Evolutionary conservation across 768 basidiomycete species (phyloP).

Genomic region (Neoboletus brunneissimus): DNA sequence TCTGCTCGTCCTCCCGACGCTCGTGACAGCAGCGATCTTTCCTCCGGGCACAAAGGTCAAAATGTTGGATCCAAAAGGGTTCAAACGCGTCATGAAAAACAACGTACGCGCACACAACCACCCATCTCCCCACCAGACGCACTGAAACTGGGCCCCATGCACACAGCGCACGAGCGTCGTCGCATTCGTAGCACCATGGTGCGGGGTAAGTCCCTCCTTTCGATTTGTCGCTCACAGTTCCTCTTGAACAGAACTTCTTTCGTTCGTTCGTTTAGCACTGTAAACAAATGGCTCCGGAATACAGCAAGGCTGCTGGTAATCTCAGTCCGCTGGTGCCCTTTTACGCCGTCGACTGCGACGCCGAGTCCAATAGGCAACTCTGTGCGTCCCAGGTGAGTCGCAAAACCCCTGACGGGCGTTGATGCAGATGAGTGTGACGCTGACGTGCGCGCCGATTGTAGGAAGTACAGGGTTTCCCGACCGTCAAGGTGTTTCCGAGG

Average conservation of each 20-base stretch:
- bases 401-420: no score
- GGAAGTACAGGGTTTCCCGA: constrained; percentile 90
- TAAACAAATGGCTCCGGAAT: constrained; percentile 81
- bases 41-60: constrained; percentile 61
- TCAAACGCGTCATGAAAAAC: constrained; percentile 67
- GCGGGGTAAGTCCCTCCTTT: constrained; percentile 55
- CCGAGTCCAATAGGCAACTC: constrained; percentile 71
- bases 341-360: constrained; percentile 94
- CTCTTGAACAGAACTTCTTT: not conserved
- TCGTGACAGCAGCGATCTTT: constrained; percentile 47
- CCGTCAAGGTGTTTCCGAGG: constrained; percentile 86
- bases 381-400: constrained; percentile 70
- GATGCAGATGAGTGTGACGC: not conserved
- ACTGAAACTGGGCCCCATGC: not conserved
- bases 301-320: constrained; percentile 73
- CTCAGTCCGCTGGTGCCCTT: constrained; percentile 81
- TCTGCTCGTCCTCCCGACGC: constrained; percentile 29
- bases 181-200: constrained; percentile 96
- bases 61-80: constrained; percentile 66
- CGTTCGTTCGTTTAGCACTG: constrained; percentile 53
- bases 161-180: constrained; percentile 70
- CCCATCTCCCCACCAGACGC: not conserved
- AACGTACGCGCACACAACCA: constrained; percentile 52
- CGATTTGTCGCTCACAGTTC: not conserved
- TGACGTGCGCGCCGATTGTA: constrained; percentile 18